Evolutionary conservation across 306 rosid species (phyloP).

Genomic region (Lithocarpus polystachyus): DNA sequence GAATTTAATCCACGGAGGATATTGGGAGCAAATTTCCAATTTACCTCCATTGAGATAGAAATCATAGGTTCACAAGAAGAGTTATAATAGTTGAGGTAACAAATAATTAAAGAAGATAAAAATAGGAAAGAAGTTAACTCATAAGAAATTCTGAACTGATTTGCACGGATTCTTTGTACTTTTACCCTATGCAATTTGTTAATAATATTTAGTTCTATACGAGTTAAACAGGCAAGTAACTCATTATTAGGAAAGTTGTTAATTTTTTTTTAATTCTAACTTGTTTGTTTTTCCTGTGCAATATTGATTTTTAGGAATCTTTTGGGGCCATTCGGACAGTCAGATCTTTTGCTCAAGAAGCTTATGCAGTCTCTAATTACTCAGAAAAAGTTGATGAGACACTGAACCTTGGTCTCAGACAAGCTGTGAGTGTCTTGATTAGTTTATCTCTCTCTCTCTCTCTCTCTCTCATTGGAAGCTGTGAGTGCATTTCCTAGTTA

Average conservation of each 20-base stretch:
- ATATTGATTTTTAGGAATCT: slow-evolving; percentile 30
- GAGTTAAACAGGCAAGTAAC: background rate
- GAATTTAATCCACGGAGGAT: background rate
- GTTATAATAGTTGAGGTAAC: background rate
- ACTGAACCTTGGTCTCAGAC: slow-evolving; percentile 41
- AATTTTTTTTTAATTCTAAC: background rate
- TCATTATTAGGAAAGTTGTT: background rate
- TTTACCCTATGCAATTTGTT: background rate
- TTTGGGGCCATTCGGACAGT: slow-evolving; percentile 49
- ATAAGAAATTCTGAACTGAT: background rate
- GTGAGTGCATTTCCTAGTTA: background rate
- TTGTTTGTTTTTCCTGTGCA: background rate
- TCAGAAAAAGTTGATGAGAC: slow-evolving; percentile 47
- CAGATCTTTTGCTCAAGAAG: slow-evolving; percentile 49
- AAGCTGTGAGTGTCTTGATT: slow-evolving; percentile 34
- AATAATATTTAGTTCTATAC: background rate
- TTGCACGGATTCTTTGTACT: background rate
- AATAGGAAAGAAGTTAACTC: background rate
- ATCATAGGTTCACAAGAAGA: background rate
- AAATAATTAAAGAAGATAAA: background rate
- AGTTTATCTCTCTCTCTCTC: background rate
- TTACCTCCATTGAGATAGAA: background rate
- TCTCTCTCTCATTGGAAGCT: background rate
- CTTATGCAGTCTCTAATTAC: slow-evolving; percentile 33
- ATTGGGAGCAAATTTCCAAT: background rate